Evolutionary conservation across 768 basidiomycete genomes (phyloP).

Genomic region (Lyophyllum atratum): DNA sequence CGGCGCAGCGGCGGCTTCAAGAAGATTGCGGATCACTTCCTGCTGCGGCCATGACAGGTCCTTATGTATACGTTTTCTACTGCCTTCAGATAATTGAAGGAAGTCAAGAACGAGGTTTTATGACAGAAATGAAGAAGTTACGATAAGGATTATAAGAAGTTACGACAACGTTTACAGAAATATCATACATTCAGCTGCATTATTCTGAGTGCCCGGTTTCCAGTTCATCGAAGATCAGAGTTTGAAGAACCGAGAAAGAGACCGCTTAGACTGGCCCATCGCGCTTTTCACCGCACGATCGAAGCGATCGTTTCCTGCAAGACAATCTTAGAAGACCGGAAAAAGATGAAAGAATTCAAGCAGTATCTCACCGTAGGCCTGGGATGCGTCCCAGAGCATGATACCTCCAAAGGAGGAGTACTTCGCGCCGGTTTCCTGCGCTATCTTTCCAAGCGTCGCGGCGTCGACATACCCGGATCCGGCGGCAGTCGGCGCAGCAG

Average conservation of each 20-base stretch:
- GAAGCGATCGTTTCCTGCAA: conserved; percentile 37
- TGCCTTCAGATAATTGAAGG: too few species aligned
- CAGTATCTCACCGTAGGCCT: conserved; percentile 33
- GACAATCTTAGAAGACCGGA: neutral
- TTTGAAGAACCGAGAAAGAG: neutral
- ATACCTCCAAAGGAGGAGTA: conserved; percentile 59
- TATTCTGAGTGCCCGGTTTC: too few species aligned
- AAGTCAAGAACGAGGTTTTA: too few species aligned
- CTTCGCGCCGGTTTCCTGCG: conserved; percentile 38
- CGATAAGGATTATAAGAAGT: too few species aligned
- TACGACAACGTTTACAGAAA: too few species aligned
- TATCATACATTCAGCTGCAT: too few species aligned
- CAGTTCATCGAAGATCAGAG: neutral
- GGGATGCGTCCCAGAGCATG: conserved; percentile 43
- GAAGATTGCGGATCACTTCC: too few species aligned
- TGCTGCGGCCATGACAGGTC: too few species aligned
- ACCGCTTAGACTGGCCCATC: conserved; percentile 19
- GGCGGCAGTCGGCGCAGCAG: conserved; percentile 50
- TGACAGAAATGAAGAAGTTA: too few species aligned
- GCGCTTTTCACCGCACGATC: conserved; percentile 43
- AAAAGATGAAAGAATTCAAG: neutral
- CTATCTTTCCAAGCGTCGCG: conserved; percentile 39
- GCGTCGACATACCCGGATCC: conserved; percentile 52
- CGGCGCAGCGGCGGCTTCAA: too few species aligned
- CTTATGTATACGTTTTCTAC: too few species aligned